Conservation (phyloP, 2,329 filamentous ascomycete species). For the Fusarium subglutinans region DNA sequence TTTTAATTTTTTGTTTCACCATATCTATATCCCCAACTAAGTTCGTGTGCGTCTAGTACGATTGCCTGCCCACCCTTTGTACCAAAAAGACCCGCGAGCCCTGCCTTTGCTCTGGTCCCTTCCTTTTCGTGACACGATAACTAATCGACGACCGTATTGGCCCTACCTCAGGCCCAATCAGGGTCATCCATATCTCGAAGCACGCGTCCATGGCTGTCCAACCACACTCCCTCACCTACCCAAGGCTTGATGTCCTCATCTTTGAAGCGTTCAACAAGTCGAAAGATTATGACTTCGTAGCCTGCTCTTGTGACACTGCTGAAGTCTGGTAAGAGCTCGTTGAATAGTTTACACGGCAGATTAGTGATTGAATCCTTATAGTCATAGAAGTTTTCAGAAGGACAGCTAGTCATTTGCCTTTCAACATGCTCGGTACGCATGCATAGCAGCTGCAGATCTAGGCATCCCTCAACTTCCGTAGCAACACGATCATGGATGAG, state of each 20-base stretch:
- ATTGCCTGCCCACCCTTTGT: background rate
- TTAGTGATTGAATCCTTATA: background rate
- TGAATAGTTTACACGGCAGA: background rate
- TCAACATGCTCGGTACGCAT: background rate
- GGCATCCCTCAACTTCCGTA: background rate
- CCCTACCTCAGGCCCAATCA: background rate
- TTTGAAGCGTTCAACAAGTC: background rate
- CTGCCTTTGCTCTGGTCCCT: background rate
- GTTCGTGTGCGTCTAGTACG: background rate
- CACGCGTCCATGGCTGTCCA: background rate
- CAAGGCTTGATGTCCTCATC: no score
- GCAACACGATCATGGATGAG: fast-evolving
- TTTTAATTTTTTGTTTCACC: background rate
- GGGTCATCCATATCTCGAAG: fast-evolving
- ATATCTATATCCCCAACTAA: background rate
- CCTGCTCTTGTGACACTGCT: background rate
- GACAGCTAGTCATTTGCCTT: background rate
- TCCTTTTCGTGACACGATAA: no score
- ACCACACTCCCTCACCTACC: background rate
- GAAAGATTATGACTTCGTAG: background rate
- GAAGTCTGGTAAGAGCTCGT: background rate
- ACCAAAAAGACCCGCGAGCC: background rate
- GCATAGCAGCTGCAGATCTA: background rate
- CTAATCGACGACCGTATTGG: no score
- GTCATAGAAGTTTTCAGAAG: background rate